Conservation (phyloP, 177 flowering plant genomes). For the Vitis hybrid region DNA sequence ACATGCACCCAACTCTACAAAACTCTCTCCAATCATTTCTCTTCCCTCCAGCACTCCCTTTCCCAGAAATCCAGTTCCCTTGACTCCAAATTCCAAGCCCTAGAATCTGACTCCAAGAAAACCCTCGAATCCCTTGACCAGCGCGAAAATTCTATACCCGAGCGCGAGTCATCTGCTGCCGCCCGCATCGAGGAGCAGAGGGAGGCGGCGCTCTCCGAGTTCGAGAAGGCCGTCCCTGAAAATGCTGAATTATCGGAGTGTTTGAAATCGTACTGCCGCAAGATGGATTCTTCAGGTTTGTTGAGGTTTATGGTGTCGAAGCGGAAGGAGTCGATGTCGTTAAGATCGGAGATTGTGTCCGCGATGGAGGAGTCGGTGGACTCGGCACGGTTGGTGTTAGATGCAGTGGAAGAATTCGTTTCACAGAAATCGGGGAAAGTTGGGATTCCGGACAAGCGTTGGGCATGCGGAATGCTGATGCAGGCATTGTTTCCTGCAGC, state of each 20-base stretch:
- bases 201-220: conserved; percentile 34
- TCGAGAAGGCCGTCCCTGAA: conserved; percentile 16
- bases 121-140: conserved; percentile 34
- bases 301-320: conserved; percentile 39
- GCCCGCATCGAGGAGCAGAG: conserved; percentile 34
- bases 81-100: conserved; percentile 43
- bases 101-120: conserved; percentile 32
- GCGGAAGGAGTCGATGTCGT: conserved; percentile 42
- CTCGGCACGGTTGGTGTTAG: conserved; percentile 42
- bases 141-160: conserved; percentile 53
- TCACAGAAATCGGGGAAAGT: conserved; percentile 18
- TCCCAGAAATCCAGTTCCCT: conserved; percentile 34
- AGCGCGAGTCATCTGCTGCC: conserved; percentile 36
- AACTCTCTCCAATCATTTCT: conserved; percentile 42
- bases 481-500: conserved; percentile 39
- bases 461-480: conserved; percentile 57
- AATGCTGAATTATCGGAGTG: conserved; percentile 20
- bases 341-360: conserved; percentile 29
- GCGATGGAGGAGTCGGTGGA: conserved; percentile 53
- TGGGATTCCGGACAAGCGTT: conserved; percentile 52
- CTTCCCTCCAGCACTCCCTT: conserved; percentile 40
- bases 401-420: conserved; percentile 49
- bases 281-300: conserved; percentile 49
- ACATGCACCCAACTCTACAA: conserved; percentile 49
- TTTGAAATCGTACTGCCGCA: conserved; percentile 36